Percentiles rank a stretch among this genome's conserved stretches.
phyloP scores from a whole-genome alignment of 768 basidiomycete species.

The Artomyces pyxidatus region DNA sequence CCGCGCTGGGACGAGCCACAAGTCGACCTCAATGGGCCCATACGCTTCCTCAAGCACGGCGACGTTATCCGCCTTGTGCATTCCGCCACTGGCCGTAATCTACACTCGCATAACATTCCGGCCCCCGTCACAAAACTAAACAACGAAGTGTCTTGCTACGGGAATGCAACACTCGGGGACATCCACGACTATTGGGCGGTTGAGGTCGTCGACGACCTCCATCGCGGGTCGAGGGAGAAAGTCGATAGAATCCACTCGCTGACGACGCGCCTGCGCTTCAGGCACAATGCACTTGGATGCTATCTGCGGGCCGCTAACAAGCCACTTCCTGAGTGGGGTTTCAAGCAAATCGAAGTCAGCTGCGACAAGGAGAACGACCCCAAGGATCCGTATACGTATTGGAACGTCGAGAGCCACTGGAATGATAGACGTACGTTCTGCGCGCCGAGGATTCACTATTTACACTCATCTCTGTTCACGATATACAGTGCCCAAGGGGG shows the following conservation, averaged over 20 bases:
- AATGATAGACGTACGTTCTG: slow-evolving; percentile 78
- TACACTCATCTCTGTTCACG: not conserved
- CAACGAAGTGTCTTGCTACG: slow-evolving; percentile 91
- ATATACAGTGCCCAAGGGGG: slow-evolving; percentile 66
- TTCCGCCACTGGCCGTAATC: slow-evolving; percentile 73
- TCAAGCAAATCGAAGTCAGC: slow-evolving; percentile 96
- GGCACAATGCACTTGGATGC: slow-evolving; percentile 70
- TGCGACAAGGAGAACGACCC: slow-evolving; percentile 86
- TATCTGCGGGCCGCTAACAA: slow-evolving; percentile 87
- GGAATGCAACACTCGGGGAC: slow-evolving; percentile 85
- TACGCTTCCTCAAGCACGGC: slow-evolving; percentile 67
- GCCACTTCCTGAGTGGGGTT: slow-evolving; percentile 94
- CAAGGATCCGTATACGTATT: slow-evolving; percentile 78
- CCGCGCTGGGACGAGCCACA: slow-evolving; percentile 73
- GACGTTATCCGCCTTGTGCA: slow-evolving; percentile 81
- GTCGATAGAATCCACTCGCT: slow-evolving; percentile 76
- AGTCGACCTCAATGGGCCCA: slow-evolving; percentile 56
- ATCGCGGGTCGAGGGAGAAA: slow-evolving; percentile 46
- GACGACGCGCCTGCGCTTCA: slow-evolving; percentile 83
- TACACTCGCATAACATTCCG: slow-evolving; percentile 84
- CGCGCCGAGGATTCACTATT: slow-evolving; percentile 1
- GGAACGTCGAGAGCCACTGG: slow-evolving; percentile 99
- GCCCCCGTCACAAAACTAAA: slow-evolving; percentile 87
- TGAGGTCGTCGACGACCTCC: slow-evolving; percentile 88
- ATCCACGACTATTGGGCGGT: slow-evolving; percentile 85